Evolutionary conservation across 768 basidiomycete species (phyloP), one percentile per base, ranked within the genome.

Genomic region (Leccinum longicurvipes): DNA sequence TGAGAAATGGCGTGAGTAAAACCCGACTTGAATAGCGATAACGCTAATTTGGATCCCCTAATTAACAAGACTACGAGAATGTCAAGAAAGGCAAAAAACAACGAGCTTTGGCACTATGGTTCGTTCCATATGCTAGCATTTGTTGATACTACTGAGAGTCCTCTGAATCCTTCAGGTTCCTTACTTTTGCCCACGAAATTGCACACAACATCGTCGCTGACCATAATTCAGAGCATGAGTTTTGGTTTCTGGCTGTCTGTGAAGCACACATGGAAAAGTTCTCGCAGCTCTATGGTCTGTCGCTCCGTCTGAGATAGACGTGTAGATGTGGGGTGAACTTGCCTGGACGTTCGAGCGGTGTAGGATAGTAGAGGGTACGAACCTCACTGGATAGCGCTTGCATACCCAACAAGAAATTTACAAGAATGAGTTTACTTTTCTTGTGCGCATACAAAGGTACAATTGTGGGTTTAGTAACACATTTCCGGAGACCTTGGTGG

Each of bases 1-100:
- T 61, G 79, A 89, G 63, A 80, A 83, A 48, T 93, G 90, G 89
- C 92, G 89, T 92, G 70, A 76, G 86, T 79, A 28, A 14, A 11
- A 47, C 3, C 19, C 19, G 11, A 19, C 21, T 9, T 23, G 25
- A 17, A 42, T 15, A 25, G 6, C 8, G 24, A 29, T 10, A n/a
- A 24, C 15, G 25, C 39, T 54, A 23, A 46, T n/a, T n/a, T n/a
- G 5, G 11, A 21, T 32, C 1, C 9, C 5, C 15, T 9, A n/a
- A 55, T 10, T 9, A n/a, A 55, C 50, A 25, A 59, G 54, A 59
- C 6, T 31, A 56, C 27, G 6, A 48, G 17, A 51, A 52, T 8
- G 54, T 56, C 29, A 42, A 56, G 54, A 31, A 34, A 1, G 39
- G 32, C 8, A 12, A 32, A 6, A 17, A 1, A 44, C 21, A 23